A percentile compares a stretch with the other conserved stretches of the same genome.
Evolutionary conservation across 345 rosid species (phyloP).

Genomic region (Hypericum perforatum): DNA sequence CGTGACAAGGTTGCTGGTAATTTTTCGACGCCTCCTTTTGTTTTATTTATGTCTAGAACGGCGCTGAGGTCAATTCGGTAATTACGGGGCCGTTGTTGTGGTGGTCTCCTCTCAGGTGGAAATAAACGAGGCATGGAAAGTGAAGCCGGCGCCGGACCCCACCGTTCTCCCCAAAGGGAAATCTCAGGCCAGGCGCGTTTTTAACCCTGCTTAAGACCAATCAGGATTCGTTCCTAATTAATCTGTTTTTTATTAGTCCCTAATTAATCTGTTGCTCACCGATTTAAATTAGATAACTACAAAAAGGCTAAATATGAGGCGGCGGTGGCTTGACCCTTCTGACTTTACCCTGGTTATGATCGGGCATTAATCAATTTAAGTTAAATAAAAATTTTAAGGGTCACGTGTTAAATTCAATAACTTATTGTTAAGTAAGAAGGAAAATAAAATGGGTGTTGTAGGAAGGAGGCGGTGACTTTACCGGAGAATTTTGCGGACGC

Average conservation of each 20-base stretch:
- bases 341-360: no score
- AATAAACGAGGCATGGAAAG: slow-evolving; percentile 73
- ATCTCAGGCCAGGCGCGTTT: slow-evolving; percentile 55
- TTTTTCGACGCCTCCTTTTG: not conserved
- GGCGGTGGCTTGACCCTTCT: no score
- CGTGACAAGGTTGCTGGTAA: slow-evolving; percentile 70
- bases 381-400: no score
- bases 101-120: slow-evolving; percentile 40
- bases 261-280: not conserved
- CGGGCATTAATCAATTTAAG: no score
- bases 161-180: slow-evolving; percentile 64
- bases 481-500: slow-evolving; percentile 30
- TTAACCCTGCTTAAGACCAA: not conserved
- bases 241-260: not conserved
- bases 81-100: not conserved
- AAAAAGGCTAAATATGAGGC: no score
- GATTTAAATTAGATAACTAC: no score
- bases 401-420: no score
- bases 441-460: slow-evolving; percentile 15
- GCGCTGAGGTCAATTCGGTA: not conserved
- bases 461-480: slow-evolving; percentile 71
- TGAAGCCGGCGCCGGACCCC: slow-evolving; percentile 42
- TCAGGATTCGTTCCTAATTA: not conserved
- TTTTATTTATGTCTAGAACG: not conserved
- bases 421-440: no score